Evolutionary conservation across 1,284 basidiomycete species (phyloP).

Genomic region (Testicularia cyperi): DNA sequence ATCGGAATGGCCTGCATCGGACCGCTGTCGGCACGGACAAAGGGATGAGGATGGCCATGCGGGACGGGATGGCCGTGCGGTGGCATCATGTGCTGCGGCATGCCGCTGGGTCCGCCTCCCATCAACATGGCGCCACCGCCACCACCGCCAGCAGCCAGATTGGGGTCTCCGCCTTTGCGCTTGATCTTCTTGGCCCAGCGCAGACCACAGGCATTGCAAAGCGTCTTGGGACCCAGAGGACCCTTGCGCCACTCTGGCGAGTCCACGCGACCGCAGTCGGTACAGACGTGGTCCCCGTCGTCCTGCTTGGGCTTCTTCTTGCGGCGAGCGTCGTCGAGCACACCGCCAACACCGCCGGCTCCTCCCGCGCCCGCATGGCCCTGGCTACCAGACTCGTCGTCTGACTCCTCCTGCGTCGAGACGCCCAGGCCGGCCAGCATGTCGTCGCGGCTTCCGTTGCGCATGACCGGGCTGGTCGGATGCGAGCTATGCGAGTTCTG

Average conservation of each 20-base stretch:
- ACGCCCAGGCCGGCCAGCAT: conserved; percentile 28
- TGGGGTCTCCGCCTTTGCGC: conserved; percentile 50
- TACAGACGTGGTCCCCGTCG: conserved; percentile 56
- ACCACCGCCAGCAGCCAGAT: conserved; percentile 7
- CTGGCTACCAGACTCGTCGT: conserved; percentile 17
- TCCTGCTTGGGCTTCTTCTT: conserved; percentile 47
- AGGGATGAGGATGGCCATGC: conserved; percentile 29
- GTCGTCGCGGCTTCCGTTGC: conserved; percentile 19
- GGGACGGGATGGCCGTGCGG: conserved; percentile 8
- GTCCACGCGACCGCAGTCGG: conserved; percentile 54
- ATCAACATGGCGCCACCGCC: conserved; percentile 27
- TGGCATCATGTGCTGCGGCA: conserved; percentile 24
- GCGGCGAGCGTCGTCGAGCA: conserved; percentile 28
- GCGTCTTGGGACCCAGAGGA: conserved; percentile 52
- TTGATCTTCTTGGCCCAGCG: conserved; percentile 58
- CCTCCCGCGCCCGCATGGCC: conserved; percentile 2
- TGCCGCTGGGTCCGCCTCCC: conserved; percentile 7
- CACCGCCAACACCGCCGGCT: conserved; percentile 5
- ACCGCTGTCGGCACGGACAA: conserved; percentile 26
- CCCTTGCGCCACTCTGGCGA: conserved; percentile 59
- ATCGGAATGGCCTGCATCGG: conserved; percentile 25
- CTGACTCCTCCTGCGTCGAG: conserved; percentile 25
- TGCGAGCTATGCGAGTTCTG: conserved; percentile 32
- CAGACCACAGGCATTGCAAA: conserved; percentile 56
- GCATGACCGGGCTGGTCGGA: conserved; percentile 32